Evolutionary conservation across 2,329 filamentous ascomycete genomes (phyloP), one percentile per base, ranked within the genome.

Genomic region (Microcera coccophila): DNA sequence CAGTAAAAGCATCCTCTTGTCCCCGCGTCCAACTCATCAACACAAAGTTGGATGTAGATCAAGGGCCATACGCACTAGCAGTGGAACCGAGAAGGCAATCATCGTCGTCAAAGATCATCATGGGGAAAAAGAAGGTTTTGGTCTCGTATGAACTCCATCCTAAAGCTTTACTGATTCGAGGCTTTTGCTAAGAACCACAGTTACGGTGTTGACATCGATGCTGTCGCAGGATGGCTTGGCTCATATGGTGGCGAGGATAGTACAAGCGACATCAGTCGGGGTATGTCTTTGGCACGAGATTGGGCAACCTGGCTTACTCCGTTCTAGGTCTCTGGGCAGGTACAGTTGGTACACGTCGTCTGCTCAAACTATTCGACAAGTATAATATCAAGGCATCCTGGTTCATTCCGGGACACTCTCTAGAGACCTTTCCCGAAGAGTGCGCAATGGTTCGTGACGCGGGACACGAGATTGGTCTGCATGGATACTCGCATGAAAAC

Each of bases 401-500:
- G 71, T 76, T 74, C 52, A 72, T 75, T 34, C 71, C 71, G 4
- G 70, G 71, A 3, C 72, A 75, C 53, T 67, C 63, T n/a, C 60
- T 75, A 15, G 72, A 75, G 54, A 72, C 72, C 0, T 74, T 75
- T 47, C 71, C 70, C 1, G 68, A 72, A 31, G 68, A 73, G 33
- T 69, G 68, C 49, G 66, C 66, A 9, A 61, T 65, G 32, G 67
- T 74, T n/a, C 60, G 71, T 20, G 74, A 69, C 62, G 73, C 65
- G 4, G 70, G 69, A 1, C 71, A 74, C 47, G 69, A 74, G 52
- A 73, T 74, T 12, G 71, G 75, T 11, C 70, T 79, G n/a, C 85
- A 89, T 49, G 85, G 83, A 4, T 89, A 89, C 64, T 81, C 76
- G 0, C 84, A 89, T 55, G 85, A 89, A 59, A 88, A 89, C 54